Evolutionary conservation across 2,329 filamentous ascomycete species (phyloP).

Genomic region (Aspergillus versicolor): DNA sequence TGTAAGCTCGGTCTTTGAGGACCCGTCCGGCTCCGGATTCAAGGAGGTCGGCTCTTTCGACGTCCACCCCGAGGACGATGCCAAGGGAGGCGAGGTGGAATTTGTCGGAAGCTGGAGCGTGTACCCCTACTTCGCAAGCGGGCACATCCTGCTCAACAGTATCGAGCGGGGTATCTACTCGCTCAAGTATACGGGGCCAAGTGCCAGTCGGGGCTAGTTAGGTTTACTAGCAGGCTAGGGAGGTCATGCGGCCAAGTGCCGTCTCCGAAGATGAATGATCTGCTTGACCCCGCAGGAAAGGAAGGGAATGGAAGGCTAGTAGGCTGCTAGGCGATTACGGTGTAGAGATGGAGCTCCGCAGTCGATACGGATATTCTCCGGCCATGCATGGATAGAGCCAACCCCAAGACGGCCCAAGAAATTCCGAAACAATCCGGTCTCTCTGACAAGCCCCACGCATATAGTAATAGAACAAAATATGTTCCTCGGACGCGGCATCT

Average conservation of each 20-base stretch:
- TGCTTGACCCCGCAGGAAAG: too few species aligned
- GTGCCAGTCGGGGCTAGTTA: neutral
- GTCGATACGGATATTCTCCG: too few species aligned
- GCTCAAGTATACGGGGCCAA: conserved; percentile 17
- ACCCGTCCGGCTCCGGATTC: conserved; percentile 15
- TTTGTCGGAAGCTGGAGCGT: conserved; percentile 21
- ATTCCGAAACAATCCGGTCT: neutral
- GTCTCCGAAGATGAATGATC: neutral
- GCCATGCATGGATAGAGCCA: too few species aligned
- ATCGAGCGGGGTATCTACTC: conserved; percentile 21
- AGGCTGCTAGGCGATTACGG: too few species aligned
- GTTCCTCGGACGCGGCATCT: too few species aligned
- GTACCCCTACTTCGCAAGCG: conserved; percentile 19
- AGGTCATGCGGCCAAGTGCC: neutral
- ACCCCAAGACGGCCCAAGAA: neutral
- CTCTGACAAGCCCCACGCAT: too few species aligned
- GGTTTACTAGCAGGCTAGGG: neutral
- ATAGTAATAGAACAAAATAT: too few species aligned
- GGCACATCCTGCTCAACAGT: conserved; percentile 18
- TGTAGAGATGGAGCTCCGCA: too few species aligned
- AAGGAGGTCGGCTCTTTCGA: conserved; percentile 20
- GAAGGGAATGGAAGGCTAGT: too few species aligned
- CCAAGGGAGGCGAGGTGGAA: conserved; percentile 12
- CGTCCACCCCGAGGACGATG: conserved; percentile 19
- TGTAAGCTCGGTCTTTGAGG: conserved; percentile 14